These are phyloP conservation scores for Phoma sp. DNA, from an alignment of 2,329 filamentous ascomycete genomes.

Conservation along the genomic window DNA sequence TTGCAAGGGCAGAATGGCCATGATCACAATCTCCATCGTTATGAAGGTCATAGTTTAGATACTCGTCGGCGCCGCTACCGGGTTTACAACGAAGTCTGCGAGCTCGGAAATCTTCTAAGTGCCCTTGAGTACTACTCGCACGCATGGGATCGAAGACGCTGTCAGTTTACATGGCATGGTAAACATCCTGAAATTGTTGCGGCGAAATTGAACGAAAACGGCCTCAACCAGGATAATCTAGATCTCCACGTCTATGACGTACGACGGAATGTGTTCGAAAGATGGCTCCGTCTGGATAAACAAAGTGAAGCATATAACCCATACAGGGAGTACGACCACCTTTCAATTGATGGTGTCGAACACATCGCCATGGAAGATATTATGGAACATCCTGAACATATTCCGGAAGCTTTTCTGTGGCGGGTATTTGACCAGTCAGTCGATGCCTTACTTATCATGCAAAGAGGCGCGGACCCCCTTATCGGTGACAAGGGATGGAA, in stretches of 20 bases:
- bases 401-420: slow-evolving; percentile 13
- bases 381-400: not conserved
- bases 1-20: not conserved
- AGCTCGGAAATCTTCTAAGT: not conserved
- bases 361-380: not conserved
- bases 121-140: slow-evolving; percentile 3
- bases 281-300: not conserved
- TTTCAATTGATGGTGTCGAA: not conserved
- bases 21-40: slow-evolving; percentile 9
- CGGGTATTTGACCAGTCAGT: slow-evolving; percentile 9
- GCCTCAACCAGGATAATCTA: not conserved
- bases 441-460: slow-evolving; percentile 1
- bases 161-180: not conserved
- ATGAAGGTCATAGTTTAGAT: slow-evolving; percentile 10
- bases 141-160: not conserved
- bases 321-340: not conserved
- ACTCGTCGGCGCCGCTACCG: slow-evolving; percentile 2
- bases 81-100: slow-evolving; percentile 11
- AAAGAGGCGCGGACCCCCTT: not conserved
- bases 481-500: slow-evolving; percentile 4
- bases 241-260: not conserved
- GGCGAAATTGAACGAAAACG: not conserved
- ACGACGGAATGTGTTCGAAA: not conserved
- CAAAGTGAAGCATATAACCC: not conserved
- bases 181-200: not conserved